Evolutionary conservation across 2,329 filamentous ascomycete genomes (phyloP), one percentile per base, ranked within the genome.

Genomic region (Fusarium begoniae): DNA sequence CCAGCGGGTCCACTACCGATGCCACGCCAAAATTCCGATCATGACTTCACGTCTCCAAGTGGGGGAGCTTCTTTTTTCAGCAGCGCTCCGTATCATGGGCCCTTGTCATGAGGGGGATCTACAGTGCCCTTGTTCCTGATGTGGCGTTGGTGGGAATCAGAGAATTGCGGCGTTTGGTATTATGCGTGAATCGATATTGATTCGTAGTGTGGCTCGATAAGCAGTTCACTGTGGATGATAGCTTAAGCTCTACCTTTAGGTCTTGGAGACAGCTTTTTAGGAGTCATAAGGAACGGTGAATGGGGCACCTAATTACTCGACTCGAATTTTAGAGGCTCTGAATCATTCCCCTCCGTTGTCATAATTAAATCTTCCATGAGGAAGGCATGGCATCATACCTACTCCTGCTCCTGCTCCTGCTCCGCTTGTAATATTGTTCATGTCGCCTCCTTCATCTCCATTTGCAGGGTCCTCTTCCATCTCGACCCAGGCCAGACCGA

Each of bases 91-190:
- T 61, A 64, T 70, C 72, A 75, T 75, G 72, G 72, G 69, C 48
- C 69, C 58, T 51, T 74, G 60, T 62, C 70, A 70, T 74, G 72
- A 74, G 72, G 71, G 71, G 71, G 67, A 70, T 70, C 71, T 73
- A 35, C 69, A 24, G 18, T 45, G 28, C 43, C 48, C 54, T 59
- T 69, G 71, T 74, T 50, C 71, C 71, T 73, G 55, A 37, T 66
- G 65, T 73, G 70, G 70, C 70, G 69, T 59, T 37, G 48, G 32
- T 38, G 71, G 66, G 62, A 68, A 64, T 72, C 57, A 54, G 47
- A 59, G 62, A n/a, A 40, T 41, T 51, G 50, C 50, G 66, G 62
- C 48, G 48, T 41, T 68, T 38, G 45, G 63, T 40, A 69, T 68
- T 37, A 71, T 63, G 26, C 28, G 50, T 53, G 65, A 70, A 50